Evolutionary conservation across 2,329 filamentous ascomycete species (phyloP), one percentile per base, ranked within the genome.

Genomic region (Arthrobotrys megalospora): DNA sequence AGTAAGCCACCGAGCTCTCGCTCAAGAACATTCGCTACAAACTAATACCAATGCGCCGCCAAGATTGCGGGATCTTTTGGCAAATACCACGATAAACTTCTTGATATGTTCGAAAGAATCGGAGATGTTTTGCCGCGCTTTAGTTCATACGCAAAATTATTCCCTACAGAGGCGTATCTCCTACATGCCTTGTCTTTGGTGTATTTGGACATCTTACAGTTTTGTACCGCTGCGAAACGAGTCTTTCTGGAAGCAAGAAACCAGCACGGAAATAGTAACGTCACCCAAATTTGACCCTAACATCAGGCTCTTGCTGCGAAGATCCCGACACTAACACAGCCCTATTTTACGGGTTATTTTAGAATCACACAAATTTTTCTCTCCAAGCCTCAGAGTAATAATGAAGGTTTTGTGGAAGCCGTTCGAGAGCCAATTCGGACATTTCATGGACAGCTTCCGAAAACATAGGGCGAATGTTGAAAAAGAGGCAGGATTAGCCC

Each of bases 81-180:
- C 11, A 81, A 82, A 67, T 82, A 82, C 43, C 81, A 81, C 62
- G 76, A 80, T 45, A 80, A 80, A 21, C 69, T 82, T 36, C 58
- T 79, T 12, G 79, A 81, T 36, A 82, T 82, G 81, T 80, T 82
- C 38, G 67, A 66, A 19, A 63, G 80, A 19, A 82, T 82, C 43
- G 80, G 81, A 12, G 81, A 82, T 38, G 69, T 81, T 12, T 73
- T 82, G 32, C 81, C 81, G n/a, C 76, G 80, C 52, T 80, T 80
- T 45, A 60, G 63, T 41, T 76, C 80, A 5, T 82, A 81, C 52
- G 71, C 80, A 41, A 60, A 67, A 16, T 63, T 82, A n/a, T 82
- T 82, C 43, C 70, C 80, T 19, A 79, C 60, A 28, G 70, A 81
- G 32, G 72, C 73, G 14, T 76, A 79, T 55, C 73, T 82, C 8